Evolutionary conservation across 768 basidiomycete species (phyloP), one percentile per base, ranked within the genome.

Genomic region (Boletus sp.): DNA sequence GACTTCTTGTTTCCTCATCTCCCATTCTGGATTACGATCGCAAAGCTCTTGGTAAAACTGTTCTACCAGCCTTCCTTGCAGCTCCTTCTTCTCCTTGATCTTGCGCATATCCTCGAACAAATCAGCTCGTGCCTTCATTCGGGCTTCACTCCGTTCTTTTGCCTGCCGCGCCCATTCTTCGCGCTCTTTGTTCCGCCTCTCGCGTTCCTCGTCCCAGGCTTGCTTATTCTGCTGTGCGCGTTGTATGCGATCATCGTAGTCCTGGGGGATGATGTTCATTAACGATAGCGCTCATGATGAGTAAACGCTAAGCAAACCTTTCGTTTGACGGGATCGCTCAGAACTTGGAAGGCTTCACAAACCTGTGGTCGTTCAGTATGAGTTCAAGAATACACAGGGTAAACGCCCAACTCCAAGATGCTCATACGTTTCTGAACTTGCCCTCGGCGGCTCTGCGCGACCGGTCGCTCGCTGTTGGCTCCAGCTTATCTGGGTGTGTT

Each of bases 401-500:
- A 60, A 32, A 58, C 39, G 66, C 60, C 62, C 52, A 71, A 65
- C 67, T 67, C 60, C 61, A 56, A 45, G 44, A 41, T 28, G 50
- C 46, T 60, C 75, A 62, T 69, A 87, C 87, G 77, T 79, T 77
- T 64, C 81, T 84, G 62, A 89, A 89, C 58, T 77, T 79, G 39
- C 77, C 77, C 63, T 82, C 81, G 8, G 86, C 83, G 18, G 66
- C 74, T 54, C 78, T 76, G 65, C 80, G 83, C 57, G 82, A 80
- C 55, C 76, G 71, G 44, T 79, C 77, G 42, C 73, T 79, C 8
- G 82, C 81, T 32, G 71, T 71, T 37, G 79, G 83, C 11, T 81
- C 81, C 47, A 88, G 80, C 62, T 87, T 88, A 63, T 89, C 87
- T 10, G 87, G 87, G 66, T 89, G 87, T 1, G 88, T 89, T 67